Conservation (phyloP, 2,329 filamentous ascomycete genomes). For the Elsinoe batatas region DNA sequence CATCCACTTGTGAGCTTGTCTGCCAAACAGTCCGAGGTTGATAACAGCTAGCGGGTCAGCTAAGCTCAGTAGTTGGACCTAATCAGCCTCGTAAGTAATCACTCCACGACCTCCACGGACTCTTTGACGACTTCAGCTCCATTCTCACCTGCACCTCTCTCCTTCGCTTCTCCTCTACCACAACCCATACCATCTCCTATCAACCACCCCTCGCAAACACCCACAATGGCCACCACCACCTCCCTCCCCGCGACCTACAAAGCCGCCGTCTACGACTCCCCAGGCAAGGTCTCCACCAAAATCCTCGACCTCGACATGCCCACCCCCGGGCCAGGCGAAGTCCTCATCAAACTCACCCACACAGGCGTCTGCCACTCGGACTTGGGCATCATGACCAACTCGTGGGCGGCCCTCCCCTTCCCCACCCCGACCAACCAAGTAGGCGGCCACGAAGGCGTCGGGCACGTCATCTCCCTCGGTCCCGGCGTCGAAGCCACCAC, state of each 20-base stretch:
- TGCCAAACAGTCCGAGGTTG: background rate
- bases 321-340: conserved; percentile 53
- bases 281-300: conserved; percentile 55
- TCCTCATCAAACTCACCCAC: conserved; percentile 46
- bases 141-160: background rate
- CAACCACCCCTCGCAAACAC: background rate
- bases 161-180: background rate
- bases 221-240: conserved; percentile 17
- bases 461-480: conserved; percentile 54
- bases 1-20: background rate
- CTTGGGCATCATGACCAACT: conserved; percentile 43
- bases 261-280: conserved; percentile 55
- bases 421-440: conserved; percentile 53
- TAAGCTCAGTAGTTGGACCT: no score
- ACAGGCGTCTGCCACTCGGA: conserved; percentile 57
- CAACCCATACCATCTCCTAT: no score
- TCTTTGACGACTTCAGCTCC: background rate
- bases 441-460: conserved; percentile 61
- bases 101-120: background rate
- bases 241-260: conserved; percentile 49
- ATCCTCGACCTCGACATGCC: conserved; percentile 54
- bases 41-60: no score
- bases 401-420: conserved; percentile 47
- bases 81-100: no score
- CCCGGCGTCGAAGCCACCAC: conserved; percentile 46